Base-by-base conservation (phyloP, 257 asterid species). In the Scutellaria barbata region DNA sequence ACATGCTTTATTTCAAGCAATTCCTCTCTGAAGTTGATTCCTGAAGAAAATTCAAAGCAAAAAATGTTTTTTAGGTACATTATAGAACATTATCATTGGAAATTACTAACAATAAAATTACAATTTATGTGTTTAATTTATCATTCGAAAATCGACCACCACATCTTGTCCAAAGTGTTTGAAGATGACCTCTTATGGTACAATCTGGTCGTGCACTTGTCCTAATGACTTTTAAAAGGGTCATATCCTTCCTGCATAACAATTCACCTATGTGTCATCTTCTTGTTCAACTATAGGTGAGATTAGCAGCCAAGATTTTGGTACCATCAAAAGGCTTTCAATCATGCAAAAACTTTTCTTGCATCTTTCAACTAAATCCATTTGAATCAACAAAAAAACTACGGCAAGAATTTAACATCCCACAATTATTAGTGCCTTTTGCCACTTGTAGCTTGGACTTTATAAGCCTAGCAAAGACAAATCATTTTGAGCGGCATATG, bases 401-500 rank as follows among this genome's bases (percentile, higher is more conserved):
- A 61, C 54, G 67, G 73, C 74, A 67, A 62, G 51, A 68, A 55
- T 33, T 68, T 30, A 30, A 66, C 33, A 37, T 20, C 55, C 37
- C 45, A 63, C 13, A 40, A 61, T 61, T 16, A 61, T 39, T 59
- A 35, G 46, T 40, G 20, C 50, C 66, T 20, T 59, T 76, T 69
- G 64, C 69, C 72, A 72, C 78, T 18, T 73, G 75, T 69, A 47
- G 51, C 67, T 68, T 39, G 17, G 55, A 33, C 45, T 62, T 42
- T 52, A 33, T 4, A 22, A 42, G 13, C 68, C 54, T 63, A 63
- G 6, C 35, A 71, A 20, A 39, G 71, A 58, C 56, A 63, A 63
- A 66, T 72, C 62, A 77, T 69, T 47, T 64, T 35, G 51, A 72
- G 78, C 78, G 85, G 81, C 71, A 10, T 50, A 52, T 42, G 61